Conservation (phyloP, 2,329 filamentous ascomycete genomes). For the Hymenoscyphus occultus region DNA sequence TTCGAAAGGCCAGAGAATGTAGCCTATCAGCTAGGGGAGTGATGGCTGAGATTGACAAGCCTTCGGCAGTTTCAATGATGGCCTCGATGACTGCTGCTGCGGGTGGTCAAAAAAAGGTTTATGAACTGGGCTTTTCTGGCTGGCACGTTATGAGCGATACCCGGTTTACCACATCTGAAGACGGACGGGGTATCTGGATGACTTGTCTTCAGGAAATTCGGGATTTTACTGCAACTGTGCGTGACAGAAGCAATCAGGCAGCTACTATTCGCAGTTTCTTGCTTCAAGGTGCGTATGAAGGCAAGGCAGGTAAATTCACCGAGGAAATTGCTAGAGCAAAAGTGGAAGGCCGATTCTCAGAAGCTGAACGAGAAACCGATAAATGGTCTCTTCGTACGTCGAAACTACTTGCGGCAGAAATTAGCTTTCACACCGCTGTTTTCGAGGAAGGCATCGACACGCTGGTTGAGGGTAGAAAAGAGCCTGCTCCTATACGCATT, state of each 20-base stretch:
- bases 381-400: constrained; percentile 77
- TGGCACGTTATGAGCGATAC: constrained; percentile 68
- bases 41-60: constrained; percentile 81
- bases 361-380: constrained; percentile 75
- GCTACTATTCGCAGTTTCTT: constrained; percentile 66
- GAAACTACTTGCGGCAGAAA: constrained; percentile 57
- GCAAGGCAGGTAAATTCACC: constrained; percentile 69
- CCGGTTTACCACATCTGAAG: constrained; percentile 68
- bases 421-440: constrained; percentile 63
- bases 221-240: constrained; percentile 47
- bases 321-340: constrained; percentile 86
- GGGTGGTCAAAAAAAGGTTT: constrained; percentile 54
- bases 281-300: constrained; percentile 73
- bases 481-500: constrained; percentile 67
- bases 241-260: constrained; percentile 47
- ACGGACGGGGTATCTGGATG: constrained; percentile 66
- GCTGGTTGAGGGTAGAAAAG: constrained; percentile 60
- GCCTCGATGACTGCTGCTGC: constrained; percentile 62
- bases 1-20: constrained; percentile 65
- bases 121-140: constrained; percentile 73
- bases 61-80: constrained; percentile 61
- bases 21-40: constrained; percentile 72
- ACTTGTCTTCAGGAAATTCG: constrained; percentile 61
- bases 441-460: constrained; percentile 67
- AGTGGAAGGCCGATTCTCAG: constrained; percentile 80